Evolutionary conservation across 2,329 filamentous ascomycete genomes (phyloP).

Genomic region (Westerdykella sp.): DNA sequence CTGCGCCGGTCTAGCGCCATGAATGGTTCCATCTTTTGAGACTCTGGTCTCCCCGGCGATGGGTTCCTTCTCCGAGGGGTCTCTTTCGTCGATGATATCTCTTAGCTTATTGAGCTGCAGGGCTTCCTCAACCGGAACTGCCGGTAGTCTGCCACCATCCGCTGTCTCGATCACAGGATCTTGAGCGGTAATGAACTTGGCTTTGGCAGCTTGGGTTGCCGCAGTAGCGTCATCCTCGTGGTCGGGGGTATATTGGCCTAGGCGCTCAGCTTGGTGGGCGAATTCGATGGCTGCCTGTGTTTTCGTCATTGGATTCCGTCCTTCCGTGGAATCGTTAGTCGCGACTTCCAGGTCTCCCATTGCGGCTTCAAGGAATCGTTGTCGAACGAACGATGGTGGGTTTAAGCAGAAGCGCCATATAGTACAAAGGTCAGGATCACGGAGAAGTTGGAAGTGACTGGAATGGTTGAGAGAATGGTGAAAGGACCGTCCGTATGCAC

Average conservation of each 20-base stretch:
- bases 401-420: background rate
- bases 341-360: conserved; percentile 13
- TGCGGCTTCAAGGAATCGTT: background rate
- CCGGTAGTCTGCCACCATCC: conserved; percentile 60
- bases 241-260: conserved; percentile 37
- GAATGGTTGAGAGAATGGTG: background rate
- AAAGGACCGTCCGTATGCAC: conserved; percentile 4
- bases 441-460: conserved; percentile 4
- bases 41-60: conserved; percentile 28
- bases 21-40: conserved; percentile 40
- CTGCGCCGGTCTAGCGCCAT: conserved; percentile 30
- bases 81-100: conserved; percentile 43
- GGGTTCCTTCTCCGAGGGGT: conserved; percentile 26
- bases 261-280: conserved; percentile 51
- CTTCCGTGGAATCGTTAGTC: background rate
- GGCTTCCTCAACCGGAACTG: conserved; percentile 64
- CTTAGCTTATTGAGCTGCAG: conserved; percentile 61
- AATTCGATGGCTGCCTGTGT: conserved; percentile 49
- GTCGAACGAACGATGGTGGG: background rate
- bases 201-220: conserved; percentile 54
- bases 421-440: conserved; percentile 5
- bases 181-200: conserved; percentile 57
- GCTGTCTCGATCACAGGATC: conserved; percentile 66
- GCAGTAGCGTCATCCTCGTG: conserved; percentile 40
- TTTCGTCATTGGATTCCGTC: conserved; percentile 18